Conservation (phyloP, 176 grass and related monocot genomes). For the Elaeis guineensis region DNA sequence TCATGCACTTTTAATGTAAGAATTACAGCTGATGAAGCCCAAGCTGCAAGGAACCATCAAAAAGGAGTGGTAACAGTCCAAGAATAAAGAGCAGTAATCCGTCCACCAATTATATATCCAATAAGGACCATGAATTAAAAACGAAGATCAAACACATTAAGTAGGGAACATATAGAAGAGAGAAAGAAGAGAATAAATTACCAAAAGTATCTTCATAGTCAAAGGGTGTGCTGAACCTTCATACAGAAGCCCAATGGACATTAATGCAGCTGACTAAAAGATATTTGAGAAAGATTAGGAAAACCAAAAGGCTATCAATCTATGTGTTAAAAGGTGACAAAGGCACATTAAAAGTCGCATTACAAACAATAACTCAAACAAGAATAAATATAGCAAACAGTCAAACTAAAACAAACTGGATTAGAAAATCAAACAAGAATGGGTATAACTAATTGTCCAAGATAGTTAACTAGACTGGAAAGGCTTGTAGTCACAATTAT, state of each 20-base stretch:
- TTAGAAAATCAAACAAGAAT: constrained; percentile 5
- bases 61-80: too few species aligned
- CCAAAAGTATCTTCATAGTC: constrained; percentile 99
- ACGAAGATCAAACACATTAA: too few species aligned
- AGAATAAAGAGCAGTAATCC: too few species aligned
- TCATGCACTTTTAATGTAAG: too few species aligned
- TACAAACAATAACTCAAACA: neutral
- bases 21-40: too few species aligned
- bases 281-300: constrained; percentile 12
- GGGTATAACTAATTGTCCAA: neutral
- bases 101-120: too few species aligned
- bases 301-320: constrained; percentile 1
- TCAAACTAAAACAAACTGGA: too few species aligned
- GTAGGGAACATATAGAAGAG: neutral
- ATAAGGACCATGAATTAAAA: too few species aligned
- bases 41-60: too few species aligned
- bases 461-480: too few species aligned
- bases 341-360: neutral
- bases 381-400: too few species aligned
- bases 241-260: constrained; percentile 88
- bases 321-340: neutral
- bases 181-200: constrained; percentile 1
- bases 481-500: too few species aligned
- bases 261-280: constrained; percentile 76
- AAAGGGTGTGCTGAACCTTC: constrained; percentile 93